Conservation (phyloP, 805 yeast species). For the Zygotorulaspora florentina region DNA sequence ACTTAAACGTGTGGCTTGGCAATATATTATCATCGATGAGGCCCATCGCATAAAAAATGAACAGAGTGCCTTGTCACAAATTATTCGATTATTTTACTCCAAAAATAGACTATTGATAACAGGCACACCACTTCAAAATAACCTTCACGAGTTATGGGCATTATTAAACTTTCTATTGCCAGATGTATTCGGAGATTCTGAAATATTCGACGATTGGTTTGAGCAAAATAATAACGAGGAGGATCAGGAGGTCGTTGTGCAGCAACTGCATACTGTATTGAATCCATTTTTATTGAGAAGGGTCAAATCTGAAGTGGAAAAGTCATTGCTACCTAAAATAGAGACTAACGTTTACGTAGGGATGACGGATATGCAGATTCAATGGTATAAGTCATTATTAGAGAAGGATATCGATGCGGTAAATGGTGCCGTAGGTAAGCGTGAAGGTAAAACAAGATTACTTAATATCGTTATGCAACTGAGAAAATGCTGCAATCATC, state of each 20-base stretch:
- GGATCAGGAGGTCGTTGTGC: constrained; percentile 77
- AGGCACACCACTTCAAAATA: constrained; percentile 94
- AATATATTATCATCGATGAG: constrained; percentile 89
- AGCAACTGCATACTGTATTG: constrained; percentile 82
- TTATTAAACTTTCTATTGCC: constrained; percentile 84
- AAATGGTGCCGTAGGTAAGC: constrained; percentile 90
- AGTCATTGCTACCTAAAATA: constrained; percentile 81
- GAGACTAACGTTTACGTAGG: constrained; percentile 88
- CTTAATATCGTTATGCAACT: constrained; percentile 95
- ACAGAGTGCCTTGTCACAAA: constrained; percentile 86
- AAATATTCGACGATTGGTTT: constrained; percentile 90
- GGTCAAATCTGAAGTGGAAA: constrained; percentile 90
- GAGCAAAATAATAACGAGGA: constrained; percentile 42
- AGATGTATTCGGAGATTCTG: constrained; percentile 90
- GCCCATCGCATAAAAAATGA: constrained; percentile 97
- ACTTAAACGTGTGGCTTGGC: constrained; percentile 83
- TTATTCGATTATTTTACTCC: constrained; percentile 83
- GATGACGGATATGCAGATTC: constrained; percentile 91
- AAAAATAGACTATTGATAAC: constrained; percentile 82
- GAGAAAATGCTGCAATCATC: constrained; percentile 95
- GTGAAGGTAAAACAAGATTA: constrained; percentile 87
- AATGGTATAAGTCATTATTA: constrained; percentile 83
- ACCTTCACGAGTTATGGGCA: constrained; percentile 95
- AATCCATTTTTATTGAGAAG: constrained; percentile 86
- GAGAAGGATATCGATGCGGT: constrained; percentile 96